phyloP scores from a whole-genome alignment of 1,139 yeast genomes.

The Lizanozyma gosingica region DNA sequence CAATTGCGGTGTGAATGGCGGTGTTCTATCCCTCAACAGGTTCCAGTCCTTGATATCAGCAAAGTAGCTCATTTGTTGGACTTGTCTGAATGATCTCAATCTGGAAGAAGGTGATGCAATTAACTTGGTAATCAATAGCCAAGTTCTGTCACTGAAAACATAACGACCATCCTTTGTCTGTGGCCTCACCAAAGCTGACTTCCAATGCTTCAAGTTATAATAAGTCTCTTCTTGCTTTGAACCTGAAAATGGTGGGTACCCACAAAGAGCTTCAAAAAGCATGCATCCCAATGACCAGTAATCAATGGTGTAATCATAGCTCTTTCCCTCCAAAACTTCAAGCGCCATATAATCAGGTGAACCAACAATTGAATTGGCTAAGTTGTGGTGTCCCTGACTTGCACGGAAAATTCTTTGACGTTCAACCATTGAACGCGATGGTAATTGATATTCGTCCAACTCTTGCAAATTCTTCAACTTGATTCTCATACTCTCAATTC shows the following conservation, averaged over 20 bases:
- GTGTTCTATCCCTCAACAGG: constrained; percentile 55
- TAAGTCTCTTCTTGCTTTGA: constrained; percentile 91
- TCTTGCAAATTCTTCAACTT: constrained; percentile 76
- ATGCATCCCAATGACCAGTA: constrained; percentile 98
- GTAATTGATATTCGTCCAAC: constrained; percentile 57
- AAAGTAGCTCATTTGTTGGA: constrained; percentile 74
- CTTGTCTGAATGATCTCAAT: constrained; percentile 69
- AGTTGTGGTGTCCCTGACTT: constrained; percentile 56
- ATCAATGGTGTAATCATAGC: constrained; percentile 92
- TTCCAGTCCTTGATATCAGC: constrained; percentile 70
- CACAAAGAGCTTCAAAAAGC: constrained; percentile 84
- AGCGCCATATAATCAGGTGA: constrained; percentile 99
- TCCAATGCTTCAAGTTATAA: constrained; percentile 90
- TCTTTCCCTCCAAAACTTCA: constrained; percentile 90
- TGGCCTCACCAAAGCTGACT: constrained; percentile 79
- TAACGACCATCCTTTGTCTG: constrained; percentile 84
- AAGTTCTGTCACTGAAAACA: constrained; percentile 93
- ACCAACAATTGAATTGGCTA: constrained; percentile 94
- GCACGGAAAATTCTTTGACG: constrained; percentile 80
- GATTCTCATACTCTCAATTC: constrained; percentile 88
- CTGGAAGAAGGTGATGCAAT: constrained; percentile 77
- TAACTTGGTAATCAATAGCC: constrained; percentile 75
- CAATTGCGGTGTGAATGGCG: constrained; percentile 95
- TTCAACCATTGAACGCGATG: constrained; percentile 72
- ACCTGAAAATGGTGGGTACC: constrained; percentile 97